phyloP scores from a whole-genome alignment of 257 asterid species.

The Plectranthus barbatus region DNA sequence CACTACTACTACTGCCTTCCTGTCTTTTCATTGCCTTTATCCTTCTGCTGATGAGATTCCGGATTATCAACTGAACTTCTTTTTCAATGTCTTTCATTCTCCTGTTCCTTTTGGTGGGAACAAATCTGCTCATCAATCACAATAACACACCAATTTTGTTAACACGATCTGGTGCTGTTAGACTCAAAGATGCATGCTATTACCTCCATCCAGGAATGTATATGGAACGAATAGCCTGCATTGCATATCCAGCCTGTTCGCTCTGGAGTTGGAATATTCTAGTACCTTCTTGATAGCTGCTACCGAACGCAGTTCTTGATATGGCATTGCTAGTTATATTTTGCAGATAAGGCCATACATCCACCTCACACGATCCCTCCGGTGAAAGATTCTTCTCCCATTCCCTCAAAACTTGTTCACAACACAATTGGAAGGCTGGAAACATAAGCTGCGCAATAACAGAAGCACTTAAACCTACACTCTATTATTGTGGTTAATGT shows the following conservation, averaged over 20 bases:
- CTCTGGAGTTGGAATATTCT: constrained; percentile 13
- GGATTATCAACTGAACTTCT: no score
- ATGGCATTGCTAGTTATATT: background rate
- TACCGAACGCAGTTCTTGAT: background rate
- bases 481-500: background rate
- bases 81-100: no score
- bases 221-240: background rate
- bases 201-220: constrained; percentile 17
- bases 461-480: no score
- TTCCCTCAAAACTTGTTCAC: constrained; percentile 6
- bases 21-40: no score
- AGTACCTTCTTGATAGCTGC: constrained; percentile 17
- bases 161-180: no score
- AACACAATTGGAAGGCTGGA: constrained; percentile 5
- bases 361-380: background rate
- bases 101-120: no score
- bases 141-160: no score
- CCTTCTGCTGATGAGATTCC: no score
- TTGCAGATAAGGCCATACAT: background rate
- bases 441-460: background rate
- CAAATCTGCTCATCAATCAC: no score
- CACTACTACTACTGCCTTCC: no score
- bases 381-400: background rate
- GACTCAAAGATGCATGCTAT: no score
- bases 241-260: background rate